Evolutionary conservation across 169 alveolate genomes (phyloP), one percentile per base, ranked within the genome.

Genomic region (Plasmodium vivax): DNA sequence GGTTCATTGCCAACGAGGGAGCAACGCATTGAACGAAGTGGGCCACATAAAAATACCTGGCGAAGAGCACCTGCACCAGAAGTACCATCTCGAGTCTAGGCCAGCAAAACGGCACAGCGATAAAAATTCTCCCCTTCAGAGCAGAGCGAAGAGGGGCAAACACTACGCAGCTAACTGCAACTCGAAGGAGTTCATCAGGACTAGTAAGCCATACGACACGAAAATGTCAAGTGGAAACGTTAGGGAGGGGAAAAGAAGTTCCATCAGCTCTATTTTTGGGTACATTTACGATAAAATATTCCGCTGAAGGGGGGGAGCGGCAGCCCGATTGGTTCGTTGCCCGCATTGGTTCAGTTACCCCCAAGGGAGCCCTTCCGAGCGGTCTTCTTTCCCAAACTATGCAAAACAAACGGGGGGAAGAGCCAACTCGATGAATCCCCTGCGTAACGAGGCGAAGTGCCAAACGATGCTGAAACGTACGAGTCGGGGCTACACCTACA

Each of bases 261-360:
- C 85, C 14, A 85, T 85, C 75, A 16, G 68, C 41, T 85, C 93
- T 32, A 77, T 85, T 45, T 85, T 85, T 68, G 77, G 85, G 38
- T 85, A 85, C 45, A 32, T 85, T 74, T 85, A 85, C 43, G 80
- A 85, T 74, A 85, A 85, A 34, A 54, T 85, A 85, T 85, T 85
- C 43, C 77, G 56, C 68, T 85, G 68, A 83, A 51, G 14, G 14
- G 12, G 62, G 62, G 56, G 2, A 23, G 23, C 2, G 62, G 3
- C 12, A 45, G 10, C 12, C 56, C 16, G 56, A n/a, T n/a, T n/a
- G n/a, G n/a, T n/a, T n/a, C n/a, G n/a, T n/a, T n/a, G n/a, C n/a
- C n/a, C n/a, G n/a, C n/a, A 45, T 45, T 45, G 56, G 23, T 23
- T 0, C 62, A 14, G 1, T 3, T 51, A 2, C 8, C 62, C 62